Evolutionary conservation across 1,139 yeast species (phyloP), one percentile per base, ranked within the genome.

Genomic region (Saccharomycopsis crataegensis): DNA sequence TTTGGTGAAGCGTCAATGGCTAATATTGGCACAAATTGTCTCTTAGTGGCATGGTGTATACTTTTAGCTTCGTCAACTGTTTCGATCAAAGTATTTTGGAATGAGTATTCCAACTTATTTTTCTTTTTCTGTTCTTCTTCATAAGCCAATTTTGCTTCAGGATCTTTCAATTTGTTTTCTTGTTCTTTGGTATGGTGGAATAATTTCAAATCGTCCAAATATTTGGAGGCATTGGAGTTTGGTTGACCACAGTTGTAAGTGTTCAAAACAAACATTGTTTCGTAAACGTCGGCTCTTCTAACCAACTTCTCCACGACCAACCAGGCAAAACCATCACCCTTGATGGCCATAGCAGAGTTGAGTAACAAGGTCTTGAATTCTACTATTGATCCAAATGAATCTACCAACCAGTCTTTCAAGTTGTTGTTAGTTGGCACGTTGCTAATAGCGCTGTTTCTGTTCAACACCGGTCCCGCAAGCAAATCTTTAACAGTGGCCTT

Each of bases 281-380:
- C 74, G 60, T 67, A 78, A 37, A 59, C 59, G 62, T 68, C 65
- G 43, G 64, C 69, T 34, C 65, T 64, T 36, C 66, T 53, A 8
- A 56, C 52, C 46, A 69, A 68, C 49, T 79, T 75, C 62, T 79
- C 80, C 1, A 86, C 86, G n/a, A 82, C 81, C 37, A 83, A 66
- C 93, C 93, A 86, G 2, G 86, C 80, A 62, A 71, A 75, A 1
- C 94, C 94, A 64, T 86, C 89, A 51, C 94, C 93, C 58, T 82
- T 80, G 56, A 83, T 79, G 12, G 83, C 78, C 50, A 70, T 66
- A 16, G 85, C 84, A 1, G 90, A 79, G 60, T 82, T 77, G 56
- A 84, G 64, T 49, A 86, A 66, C 53, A 84, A 70, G 3, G 84
- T 79, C 62, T 82, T 76, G 65, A 86, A 84, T 67, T 86, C 91